Percentiles rank a stretch among this genome's conserved stretches.
These are phyloP conservation scores for Naganishia randhawae DNA, from an alignment of 768 basidiomycete genomes.

Conservation along the genomic window DNA sequence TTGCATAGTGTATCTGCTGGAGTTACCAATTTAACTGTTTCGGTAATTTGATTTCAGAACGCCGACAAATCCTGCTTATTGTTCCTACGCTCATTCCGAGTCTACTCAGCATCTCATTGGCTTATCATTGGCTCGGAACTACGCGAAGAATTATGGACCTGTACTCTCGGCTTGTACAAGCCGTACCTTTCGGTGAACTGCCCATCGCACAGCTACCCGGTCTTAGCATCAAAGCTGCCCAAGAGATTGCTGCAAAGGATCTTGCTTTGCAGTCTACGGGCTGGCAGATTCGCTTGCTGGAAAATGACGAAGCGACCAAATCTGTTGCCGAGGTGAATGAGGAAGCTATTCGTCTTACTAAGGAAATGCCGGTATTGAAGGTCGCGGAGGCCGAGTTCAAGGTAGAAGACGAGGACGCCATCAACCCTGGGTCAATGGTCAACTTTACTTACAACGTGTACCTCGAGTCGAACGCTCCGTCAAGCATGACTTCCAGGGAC, in stretches of 20 bases:
- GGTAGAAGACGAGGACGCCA: conserved; percentile 83
- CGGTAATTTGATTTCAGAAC: conserved; percentile 58
- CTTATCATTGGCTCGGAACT: conserved; percentile 84
- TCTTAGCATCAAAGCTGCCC: conserved; percentile 54
- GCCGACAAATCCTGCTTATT: conserved; percentile 66
- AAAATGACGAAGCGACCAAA: conserved; percentile 28
- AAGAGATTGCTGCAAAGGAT: conserved; percentile 38
- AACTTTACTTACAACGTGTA: conserved; percentile 76
- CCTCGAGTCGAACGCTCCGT: conserved; percentile 44
- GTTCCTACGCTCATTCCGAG: conserved; percentile 71
- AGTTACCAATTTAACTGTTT: not conserved
- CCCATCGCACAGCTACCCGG: conserved; percentile 74
- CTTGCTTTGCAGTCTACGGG: conserved; percentile 47
- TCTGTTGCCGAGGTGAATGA: conserved; percentile 6
- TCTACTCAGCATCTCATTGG: conserved; percentile 71
- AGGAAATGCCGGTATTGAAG: conserved; percentile 71
- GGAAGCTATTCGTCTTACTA: conserved; percentile 57
- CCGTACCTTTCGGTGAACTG: conserved; percentile 54
- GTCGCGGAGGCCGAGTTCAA: conserved; percentile 79
- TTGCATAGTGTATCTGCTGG: conserved; percentile 29
- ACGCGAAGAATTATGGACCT: conserved; percentile 75
- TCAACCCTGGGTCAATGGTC: conserved; percentile 84
- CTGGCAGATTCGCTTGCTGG: conserved; percentile 52
- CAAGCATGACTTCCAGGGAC: conserved; percentile 20
- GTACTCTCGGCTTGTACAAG: conserved; percentile 79